Evolutionary conservation across 768 basidiomycete species (phyloP).

Genomic region (Trametopsis cervina): DNA sequence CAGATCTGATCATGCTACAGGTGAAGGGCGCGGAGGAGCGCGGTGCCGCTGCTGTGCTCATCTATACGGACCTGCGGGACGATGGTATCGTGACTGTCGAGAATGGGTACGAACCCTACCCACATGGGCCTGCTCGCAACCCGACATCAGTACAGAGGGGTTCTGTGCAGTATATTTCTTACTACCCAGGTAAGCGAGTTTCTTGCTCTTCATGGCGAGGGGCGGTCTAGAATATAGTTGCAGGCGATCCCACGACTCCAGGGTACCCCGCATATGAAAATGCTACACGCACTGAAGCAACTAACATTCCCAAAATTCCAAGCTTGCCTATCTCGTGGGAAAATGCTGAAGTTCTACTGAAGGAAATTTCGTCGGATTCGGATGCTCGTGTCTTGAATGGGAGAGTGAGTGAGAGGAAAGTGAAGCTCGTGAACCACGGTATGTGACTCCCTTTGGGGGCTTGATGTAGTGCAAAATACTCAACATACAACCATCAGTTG

Average conservation of each 20-base stretch:
- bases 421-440: conserved; percentile 55
- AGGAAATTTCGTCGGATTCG: conserved; percentile 38
- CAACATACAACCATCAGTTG: conserved; percentile 37
- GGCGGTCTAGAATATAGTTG: too few relatives aligned
- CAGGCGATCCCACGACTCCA: conserved; percentile 79
- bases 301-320: conserved; percentile 68
- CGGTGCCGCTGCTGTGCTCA: conserved; percentile 71
- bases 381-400: conserved; percentile 35
- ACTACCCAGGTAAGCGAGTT: conserved; percentile 36
- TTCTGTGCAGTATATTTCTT: conserved; percentile 61
- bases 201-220: too few relatives aligned
- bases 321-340: conserved; percentile 86
- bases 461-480: background rate
- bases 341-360: conserved; percentile 61
- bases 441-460: background rate
- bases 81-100: conserved; percentile 71
- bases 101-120: conserved; percentile 78
- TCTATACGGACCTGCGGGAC: conserved; percentile 83
- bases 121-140: conserved; percentile 84
- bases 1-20: conserved; percentile 27
- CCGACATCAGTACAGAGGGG: conserved; percentile 85
- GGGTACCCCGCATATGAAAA: conserved; percentile 84
- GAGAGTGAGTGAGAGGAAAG: conserved; percentile 36
- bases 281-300: conserved; percentile 52
- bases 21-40: conserved; percentile 79